phyloP scores from a whole-genome alignment of 2,329 filamentous ascomycete genomes.

The Atkinsonella texensis region DNA sequence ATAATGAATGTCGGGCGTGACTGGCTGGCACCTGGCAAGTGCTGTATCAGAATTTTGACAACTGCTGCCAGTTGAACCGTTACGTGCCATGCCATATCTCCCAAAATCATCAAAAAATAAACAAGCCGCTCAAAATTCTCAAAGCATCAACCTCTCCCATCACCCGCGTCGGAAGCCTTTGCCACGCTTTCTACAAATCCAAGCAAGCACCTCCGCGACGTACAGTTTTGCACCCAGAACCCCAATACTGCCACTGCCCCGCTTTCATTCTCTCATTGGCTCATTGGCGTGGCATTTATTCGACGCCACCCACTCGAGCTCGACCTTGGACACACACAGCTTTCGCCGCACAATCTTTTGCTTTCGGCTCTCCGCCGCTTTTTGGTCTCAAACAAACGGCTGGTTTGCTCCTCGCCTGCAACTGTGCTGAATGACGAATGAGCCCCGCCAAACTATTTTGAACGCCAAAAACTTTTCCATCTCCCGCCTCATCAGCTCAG shows the following conservation, averaged over 20 bases:
- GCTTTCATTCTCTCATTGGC: constrained; percentile 3
- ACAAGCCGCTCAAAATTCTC: background rate
- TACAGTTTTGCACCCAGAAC: background rate
- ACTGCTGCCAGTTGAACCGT: constrained; percentile 1
- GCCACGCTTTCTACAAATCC: too few species aligned
- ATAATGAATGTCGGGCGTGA: background rate
- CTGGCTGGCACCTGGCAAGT: background rate
- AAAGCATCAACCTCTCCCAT: background rate
- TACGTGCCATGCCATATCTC: background rate
- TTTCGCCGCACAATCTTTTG: constrained; percentile 2
- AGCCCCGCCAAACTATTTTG: constrained; percentile 10
- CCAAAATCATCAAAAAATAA: too few species aligned
- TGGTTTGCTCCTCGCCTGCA: background rate
- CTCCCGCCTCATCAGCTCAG: constrained; percentile 7
- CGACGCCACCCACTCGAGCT: constrained; percentile 6
- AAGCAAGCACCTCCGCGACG: background rate
- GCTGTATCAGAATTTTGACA: background rate
- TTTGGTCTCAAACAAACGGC: background rate
- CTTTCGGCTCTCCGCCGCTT: constrained; percentile 1
- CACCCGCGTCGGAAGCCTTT: background rate
- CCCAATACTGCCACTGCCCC: constrained; percentile 2
- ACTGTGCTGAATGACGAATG: constrained; percentile 4
- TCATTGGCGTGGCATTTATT: background rate
- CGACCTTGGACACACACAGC: background rate
- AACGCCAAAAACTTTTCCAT: constrained; percentile 16